These are phyloP conservation scores for Aphanocladium album DNA, from an alignment of 2,329 filamentous ascomycete genomes.

Conservation along the genomic window DNA sequence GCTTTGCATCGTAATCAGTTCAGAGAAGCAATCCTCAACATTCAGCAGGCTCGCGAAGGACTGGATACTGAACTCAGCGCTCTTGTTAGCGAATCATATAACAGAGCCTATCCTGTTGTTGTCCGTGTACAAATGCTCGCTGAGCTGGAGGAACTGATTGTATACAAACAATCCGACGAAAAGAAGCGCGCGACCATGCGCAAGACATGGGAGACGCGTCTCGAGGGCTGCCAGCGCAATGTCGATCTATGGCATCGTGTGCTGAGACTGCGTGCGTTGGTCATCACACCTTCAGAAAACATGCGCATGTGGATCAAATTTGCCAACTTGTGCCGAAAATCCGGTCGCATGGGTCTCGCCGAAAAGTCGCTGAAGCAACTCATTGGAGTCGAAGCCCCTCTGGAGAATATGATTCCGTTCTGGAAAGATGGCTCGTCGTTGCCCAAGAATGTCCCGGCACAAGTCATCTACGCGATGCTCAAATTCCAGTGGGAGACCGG, in stretches of 20 bases:
- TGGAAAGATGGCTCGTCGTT: conserved; percentile 39
- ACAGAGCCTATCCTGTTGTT: conserved; percentile 94
- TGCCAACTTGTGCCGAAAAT: conserved; percentile 95
- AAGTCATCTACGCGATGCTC: conserved; percentile 91
- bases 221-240: conserved; percentile 93
- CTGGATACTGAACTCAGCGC: conserved; percentile 94
- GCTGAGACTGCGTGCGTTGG: conserved; percentile 88
- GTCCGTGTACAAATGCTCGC: conserved; percentile 98
- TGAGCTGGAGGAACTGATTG: conserved; percentile 95
- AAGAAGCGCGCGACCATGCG: conserved; percentile 89
- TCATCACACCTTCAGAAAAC: conserved; percentile 87
- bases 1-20: conserved; percentile 95
- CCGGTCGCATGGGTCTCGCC: conserved; percentile 85
- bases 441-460: conserved; percentile 54
- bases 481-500: conserved; percentile 95
- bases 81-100: conserved; percentile 96
- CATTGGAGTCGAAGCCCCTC: conserved; percentile 64
- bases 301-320: conserved; percentile 99
- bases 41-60: conserved; percentile 86
- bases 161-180: conserved; percentile 90
- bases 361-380: conserved; percentile 92
- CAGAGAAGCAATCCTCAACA: conserved; percentile 79
- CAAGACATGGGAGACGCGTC: conserved; percentile 88
- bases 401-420: conserved; percentile 57
- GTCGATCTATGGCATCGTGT: conserved; percentile 98